phyloP scores from a whole-genome alignment of 768 basidiomycete species.

The Boletus edulis region DNA sequence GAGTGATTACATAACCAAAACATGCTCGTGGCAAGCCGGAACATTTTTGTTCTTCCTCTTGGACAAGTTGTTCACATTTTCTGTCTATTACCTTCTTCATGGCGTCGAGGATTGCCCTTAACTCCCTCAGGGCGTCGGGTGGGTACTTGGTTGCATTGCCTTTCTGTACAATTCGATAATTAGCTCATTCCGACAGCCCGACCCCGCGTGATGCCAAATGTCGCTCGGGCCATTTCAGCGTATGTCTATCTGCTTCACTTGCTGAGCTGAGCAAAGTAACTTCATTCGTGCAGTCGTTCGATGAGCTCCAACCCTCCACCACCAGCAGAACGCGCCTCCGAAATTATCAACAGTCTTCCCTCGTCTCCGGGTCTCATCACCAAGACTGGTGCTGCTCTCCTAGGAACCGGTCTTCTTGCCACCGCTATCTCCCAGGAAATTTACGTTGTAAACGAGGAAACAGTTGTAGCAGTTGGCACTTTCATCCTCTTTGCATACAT shows the following conservation, averaged over 20 bases:
- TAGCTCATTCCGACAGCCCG: conserved; percentile 40
- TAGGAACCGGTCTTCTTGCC: conserved; percentile 85
- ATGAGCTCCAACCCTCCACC: conserved; percentile 68
- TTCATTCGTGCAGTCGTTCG: conserved; percentile 48
- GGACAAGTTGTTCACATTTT: conserved; percentile 6
- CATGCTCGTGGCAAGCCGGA: conserved; percentile 29
- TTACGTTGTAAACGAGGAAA: conserved; percentile 97
- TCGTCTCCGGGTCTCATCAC: conserved; percentile 86
- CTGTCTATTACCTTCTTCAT: conserved; percentile 32
- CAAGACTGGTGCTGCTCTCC: conserved; percentile 90
- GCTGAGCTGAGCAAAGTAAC: conserved; percentile 6
- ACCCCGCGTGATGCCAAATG: conserved; percentile 49
- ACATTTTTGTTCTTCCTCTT: conserved; percentile 25
- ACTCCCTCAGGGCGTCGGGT: conserved; percentile 63
- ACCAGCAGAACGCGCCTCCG: conserved; percentile 82
- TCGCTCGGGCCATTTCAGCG: conserved; percentile 47
- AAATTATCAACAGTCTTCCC: conserved; percentile 85
- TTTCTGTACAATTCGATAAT: background rate
- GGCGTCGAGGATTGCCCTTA: conserved; percentile 72
- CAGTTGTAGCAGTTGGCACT: conserved; percentile 82
- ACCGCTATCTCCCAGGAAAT: conserved; percentile 96
- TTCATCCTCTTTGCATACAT: conserved; percentile 80
- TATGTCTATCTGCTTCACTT: conserved; percentile 31
- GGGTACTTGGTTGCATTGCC: conserved; percentile 9
- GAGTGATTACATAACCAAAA: conserved; percentile 16